Evolutionary conservation across 108 stramenopile genomes (phyloP), one percentile per base, ranked within the genome.

Genomic region (Skeletonema potamos): DNA sequence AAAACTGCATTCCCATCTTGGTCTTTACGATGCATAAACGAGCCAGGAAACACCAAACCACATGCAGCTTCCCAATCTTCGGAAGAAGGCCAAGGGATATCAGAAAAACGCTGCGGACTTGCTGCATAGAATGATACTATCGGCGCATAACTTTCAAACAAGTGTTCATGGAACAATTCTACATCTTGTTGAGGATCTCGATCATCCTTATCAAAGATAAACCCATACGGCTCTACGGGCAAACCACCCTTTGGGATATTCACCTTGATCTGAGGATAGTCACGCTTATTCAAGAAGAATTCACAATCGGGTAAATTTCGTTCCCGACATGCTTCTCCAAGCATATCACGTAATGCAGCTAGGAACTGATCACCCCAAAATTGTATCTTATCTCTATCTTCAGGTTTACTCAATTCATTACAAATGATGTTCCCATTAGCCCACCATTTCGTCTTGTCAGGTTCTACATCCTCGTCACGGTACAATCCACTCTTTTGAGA

Each of bases 61-160:
- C 96, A 97, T 6, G 99, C 99, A 43, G 96, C 97, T 64, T 99
- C 99, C 99, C 99, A 99, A 91, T 99, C 99, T 71, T 99, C 99
- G 4, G 97, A 95, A n/a, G 94, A 88, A n/a, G 98, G 98, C 87
- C 97, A 96, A 12, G 99, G 98, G 48, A 99, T 87, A 72, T 99
- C 99, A 0, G 98, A 94, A 73, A 99, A 99, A 18, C 96, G 82
- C 62, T 82, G 76, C 34, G 87, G 87, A 9, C 76, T 74, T 32
- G 91, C 91, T 30, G 96, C 94, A 76, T 97, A 99, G 84, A 99
- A 98, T 58, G 90, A 95, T 6, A 96, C 88, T 58, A 99, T 97
- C 12, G 99, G 99, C 6, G 99, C 98, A 73, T 98, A 97, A 33
- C 85, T 82, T 32, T 81, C 72, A 64, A 96, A 99, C 64, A 81